Conservation (phyloP, 768 basidiomycete species). For the Kwoniella europaea region DNA sequence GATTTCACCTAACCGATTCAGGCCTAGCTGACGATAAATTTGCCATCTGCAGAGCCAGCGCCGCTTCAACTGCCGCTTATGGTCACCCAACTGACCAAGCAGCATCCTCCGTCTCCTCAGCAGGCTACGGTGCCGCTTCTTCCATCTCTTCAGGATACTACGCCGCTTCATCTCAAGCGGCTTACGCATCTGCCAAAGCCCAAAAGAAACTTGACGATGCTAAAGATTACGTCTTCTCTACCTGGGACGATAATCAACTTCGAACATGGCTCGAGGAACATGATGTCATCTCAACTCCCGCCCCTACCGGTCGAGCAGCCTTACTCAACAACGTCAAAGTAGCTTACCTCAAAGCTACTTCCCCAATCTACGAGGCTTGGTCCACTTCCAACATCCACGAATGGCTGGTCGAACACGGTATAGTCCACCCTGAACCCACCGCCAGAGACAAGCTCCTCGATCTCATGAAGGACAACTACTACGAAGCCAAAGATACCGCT, state of each 20-base stretch:
- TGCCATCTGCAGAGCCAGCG: slow-evolving; percentile 63
- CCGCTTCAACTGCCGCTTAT: slow-evolving; percentile 64
- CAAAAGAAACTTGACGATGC: slow-evolving; percentile 65
- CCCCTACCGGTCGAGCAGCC: slow-evolving; percentile 69
- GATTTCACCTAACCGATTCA: background rate
- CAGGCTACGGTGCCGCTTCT: slow-evolving; percentile 46
- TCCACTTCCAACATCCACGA: slow-evolving; percentile 79
- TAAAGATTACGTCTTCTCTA: slow-evolving; percentile 85
- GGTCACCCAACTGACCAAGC: slow-evolving; percentile 61
- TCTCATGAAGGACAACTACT: slow-evolving; percentile 81
- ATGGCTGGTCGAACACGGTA: slow-evolving; percentile 80
- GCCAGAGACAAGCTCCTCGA: slow-evolving; percentile 66
- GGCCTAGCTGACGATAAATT: background rate
- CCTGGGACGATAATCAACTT: slow-evolving; percentile 82
- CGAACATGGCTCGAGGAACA: slow-evolving; percentile 74
- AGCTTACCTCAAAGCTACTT: slow-evolving; percentile 66
- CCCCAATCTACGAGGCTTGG: slow-evolving; percentile 84
- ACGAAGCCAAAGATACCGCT: slow-evolving; percentile 60
- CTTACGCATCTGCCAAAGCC: slow-evolving; percentile 55
- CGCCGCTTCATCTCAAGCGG: slow-evolving; percentile 47
- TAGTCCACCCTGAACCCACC: slow-evolving; percentile 71
- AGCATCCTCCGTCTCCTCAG: slow-evolving; percentile 51
- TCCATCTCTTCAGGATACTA: slow-evolving; percentile 50
- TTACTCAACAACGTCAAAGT: slow-evolving; percentile 71
- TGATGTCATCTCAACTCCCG: slow-evolving; percentile 71